Conservation (phyloP, 1,139 yeast species). For the Taphrina sp. region DNA sequence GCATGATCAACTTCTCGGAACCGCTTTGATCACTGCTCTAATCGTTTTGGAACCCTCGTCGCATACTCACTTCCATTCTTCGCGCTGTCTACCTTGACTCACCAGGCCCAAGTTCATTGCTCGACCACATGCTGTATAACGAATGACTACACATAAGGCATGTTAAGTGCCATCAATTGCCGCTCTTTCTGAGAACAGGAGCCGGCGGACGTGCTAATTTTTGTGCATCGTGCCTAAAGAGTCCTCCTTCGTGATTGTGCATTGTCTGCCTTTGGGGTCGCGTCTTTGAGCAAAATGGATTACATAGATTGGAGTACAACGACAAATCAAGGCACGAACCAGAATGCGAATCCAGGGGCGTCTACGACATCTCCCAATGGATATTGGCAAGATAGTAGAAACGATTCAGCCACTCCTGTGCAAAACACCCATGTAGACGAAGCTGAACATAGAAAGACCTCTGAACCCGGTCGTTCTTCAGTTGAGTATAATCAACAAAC, state of each 20-base stretch:
- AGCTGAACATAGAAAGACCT: neutral
- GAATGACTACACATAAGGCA: too few species aligned
- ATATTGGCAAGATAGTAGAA: neutral
- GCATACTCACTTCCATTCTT: too few species aligned
- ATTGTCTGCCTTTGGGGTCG: neutral
- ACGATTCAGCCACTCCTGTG: neutral
- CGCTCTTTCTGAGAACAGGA: too few species aligned
- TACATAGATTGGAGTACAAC: slow-evolving; percentile 18
- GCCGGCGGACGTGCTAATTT: too few species aligned
- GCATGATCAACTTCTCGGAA: too few species aligned
- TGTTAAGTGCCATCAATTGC: too few species aligned
- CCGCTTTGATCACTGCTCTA: too few species aligned
- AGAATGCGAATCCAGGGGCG: neutral
- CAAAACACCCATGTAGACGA: slow-evolving; percentile 7
- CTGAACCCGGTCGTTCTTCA: neutral
- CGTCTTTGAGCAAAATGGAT: slow-evolving; percentile 3
- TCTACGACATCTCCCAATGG: neutral
- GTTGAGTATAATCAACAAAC: neutral
- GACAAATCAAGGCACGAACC: neutral
- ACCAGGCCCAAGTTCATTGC: too few species aligned
- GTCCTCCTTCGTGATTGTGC: slow-evolving; percentile 5
- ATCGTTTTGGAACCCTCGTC: too few species aligned
- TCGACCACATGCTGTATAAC: too few species aligned
- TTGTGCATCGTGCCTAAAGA: neutral
- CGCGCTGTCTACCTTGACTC: too few species aligned